Base-by-base conservation (phyloP, 2,329 filamentous ascomycete species). In the Colletotrichum karsti region DNA sequence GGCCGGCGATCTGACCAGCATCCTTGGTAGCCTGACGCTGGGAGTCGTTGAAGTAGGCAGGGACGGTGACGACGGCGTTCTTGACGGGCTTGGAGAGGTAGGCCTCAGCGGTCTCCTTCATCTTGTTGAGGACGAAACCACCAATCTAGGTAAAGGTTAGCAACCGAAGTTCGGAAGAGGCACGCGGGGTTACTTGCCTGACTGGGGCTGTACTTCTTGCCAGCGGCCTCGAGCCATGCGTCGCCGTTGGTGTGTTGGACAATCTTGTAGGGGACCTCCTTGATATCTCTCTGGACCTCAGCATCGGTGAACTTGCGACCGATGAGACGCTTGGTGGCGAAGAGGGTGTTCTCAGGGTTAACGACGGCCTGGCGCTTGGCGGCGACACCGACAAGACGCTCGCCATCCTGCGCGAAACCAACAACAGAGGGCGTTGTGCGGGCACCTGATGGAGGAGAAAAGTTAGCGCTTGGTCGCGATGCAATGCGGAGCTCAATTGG, bases 91-190 rank as follows among this genome's bases (percentile, higher is more conserved):
- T 97, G 84, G 92, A 90, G 73, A 97, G 90, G 85, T 97, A 97
- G 70, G 92, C 87, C 87, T 98, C 95, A 73, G 95, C 95, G 58
- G 95, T 98, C 88, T 98, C 95, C 91, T 97, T 98, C 95, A 98
- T 98, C 90, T 98, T 98, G 83, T 94, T 92, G 76, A 98, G 90
- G 73, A 98, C 88, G 83, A 98, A 97, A 78, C 95, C 95, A 89
- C 95, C 95, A 72, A 98, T 93, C 84, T 98, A 95, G n/a, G 95
- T 97, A n/a, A n/a, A n/a, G n/a, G n/a, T n/a, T n/a, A n/a, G n/a
- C n/a, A n/a, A n/a, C n/a, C n/a, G n/a, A n/a, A n/a, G n/a, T n/a
- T n/a, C n/a, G n/a, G n/a, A n/a, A n/a, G n/a, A n/a, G n/a, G n/a
- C n/a, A n/a, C n/a, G n/a, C n/a, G n/a, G n/a, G n/a, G n/a, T n/a